phyloP scores from a whole-genome alignment of 2,329 filamentous ascomycete genomes.

The Ilyonectria mors-panacis region DNA sequence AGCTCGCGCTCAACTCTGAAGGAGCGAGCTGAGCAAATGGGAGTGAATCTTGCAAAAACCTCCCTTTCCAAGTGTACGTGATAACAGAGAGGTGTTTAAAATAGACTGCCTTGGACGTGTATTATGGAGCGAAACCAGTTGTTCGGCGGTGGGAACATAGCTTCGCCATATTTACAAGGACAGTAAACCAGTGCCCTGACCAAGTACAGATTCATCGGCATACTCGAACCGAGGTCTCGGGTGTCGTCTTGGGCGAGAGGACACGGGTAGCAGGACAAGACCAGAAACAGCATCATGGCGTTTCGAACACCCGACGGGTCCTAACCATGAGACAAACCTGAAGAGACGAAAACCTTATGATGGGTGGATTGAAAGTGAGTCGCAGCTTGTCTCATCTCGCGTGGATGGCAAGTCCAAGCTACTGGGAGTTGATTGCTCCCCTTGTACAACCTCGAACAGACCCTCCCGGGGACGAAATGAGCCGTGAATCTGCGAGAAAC shows the following conservation, averaged over 20 bases:
- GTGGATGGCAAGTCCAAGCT: neutral
- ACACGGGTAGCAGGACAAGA: neutral
- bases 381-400: slow-evolving; percentile 15
- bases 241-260: neutral
- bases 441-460: slow-evolving; percentile 12
- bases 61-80: neutral
- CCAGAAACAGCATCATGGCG: neutral
- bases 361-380: slow-evolving; percentile 2
- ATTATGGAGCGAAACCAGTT: too few species aligned
- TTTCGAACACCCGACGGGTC: neutral
- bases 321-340: neutral
- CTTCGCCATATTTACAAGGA: neutral
- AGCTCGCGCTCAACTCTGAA: neutral
- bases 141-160: neutral
- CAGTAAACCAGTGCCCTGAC: neutral
- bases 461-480: neutral
- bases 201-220: neutral
- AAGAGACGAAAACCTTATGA: neutral
- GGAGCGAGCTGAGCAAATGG: neutral
- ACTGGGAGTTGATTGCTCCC: slow-evolving; percentile 5
- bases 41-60: neutral
- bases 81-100: neutral
- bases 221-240: neutral
- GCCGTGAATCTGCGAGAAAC: neutral
- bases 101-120: too few species aligned